Conservation (phyloP, 1,284 basidiomycete species). For the Heterobasidion annosum region DNA sequence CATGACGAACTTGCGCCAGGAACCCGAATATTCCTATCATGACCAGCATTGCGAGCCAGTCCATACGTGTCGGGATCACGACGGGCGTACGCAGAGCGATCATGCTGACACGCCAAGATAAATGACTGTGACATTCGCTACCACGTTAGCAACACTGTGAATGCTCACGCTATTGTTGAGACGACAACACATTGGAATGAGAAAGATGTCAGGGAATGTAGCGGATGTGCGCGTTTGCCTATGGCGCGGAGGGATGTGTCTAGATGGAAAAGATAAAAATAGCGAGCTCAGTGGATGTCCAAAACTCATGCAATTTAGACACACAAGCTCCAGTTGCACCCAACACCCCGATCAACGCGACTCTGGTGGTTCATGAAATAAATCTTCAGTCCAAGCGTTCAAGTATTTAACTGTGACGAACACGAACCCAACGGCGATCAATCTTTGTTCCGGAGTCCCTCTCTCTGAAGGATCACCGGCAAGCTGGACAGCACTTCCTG, state of each 20-base stretch:
- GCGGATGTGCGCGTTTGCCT: constrained; percentile 62
- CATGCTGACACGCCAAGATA: constrained; percentile 28
- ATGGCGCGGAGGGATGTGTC: constrained; percentile 64
- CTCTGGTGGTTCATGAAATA: constrained; percentile 20
- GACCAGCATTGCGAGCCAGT: constrained; percentile 34
- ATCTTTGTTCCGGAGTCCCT: constrained; percentile 23
- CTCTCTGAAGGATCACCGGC: constrained; percentile 2
- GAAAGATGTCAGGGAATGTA: constrained; percentile 69
- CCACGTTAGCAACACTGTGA: background rate
- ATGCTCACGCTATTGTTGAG: constrained; percentile 34
- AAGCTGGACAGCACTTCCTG: background rate
- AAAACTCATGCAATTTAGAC: constrained; percentile 11
- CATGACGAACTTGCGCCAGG: constrained; percentile 34
- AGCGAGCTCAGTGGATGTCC: background rate
- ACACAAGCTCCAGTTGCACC: constrained; percentile 55
- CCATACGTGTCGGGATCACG: constrained; percentile 37
- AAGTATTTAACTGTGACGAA: too few relatives aligned
- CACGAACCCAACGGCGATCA: constrained; percentile 27
- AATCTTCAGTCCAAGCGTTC: too few relatives aligned
- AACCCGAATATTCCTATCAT: constrained; percentile 54
- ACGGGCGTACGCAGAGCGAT: constrained; percentile 27
- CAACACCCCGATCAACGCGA: constrained; percentile 48
- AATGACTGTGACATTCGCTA: constrained; percentile 4
- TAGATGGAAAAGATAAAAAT: constrained; percentile 15
- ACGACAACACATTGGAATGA: constrained; percentile 54